Conservation (phyloP, 768 basidiomycete genomes). For the Tephrocybe sp. region DNA sequence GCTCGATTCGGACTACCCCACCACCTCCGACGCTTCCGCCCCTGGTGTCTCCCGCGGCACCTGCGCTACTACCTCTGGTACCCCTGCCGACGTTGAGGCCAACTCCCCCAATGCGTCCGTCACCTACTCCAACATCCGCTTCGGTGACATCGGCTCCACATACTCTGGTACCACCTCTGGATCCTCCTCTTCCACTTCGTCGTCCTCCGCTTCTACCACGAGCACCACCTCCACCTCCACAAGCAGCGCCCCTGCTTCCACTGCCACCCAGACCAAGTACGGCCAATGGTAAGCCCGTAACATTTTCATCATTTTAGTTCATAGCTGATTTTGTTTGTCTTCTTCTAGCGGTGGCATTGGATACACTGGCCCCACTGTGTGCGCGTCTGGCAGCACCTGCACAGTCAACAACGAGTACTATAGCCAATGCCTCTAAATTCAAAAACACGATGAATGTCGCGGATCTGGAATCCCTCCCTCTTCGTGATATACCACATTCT, state of each 20-base stretch:
- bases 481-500: too few species aligned
- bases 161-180: conserved; percentile 7
- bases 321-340: background rate
- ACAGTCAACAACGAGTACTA: conserved; percentile 26
- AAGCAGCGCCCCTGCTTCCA: conserved; percentile 10
- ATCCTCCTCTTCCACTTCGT: background rate
- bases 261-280: conserved; percentile 29
- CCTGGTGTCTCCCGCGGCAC: too few species aligned
- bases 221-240: conserved; percentile 7
- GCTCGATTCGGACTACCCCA: too few species aligned
- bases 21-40: too few species aligned
- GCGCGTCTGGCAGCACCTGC: conserved; percentile 28
- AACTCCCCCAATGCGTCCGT: conserved; percentile 39
- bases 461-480: too few species aligned
- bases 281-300: conserved; percentile 31
- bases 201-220: conserved; percentile 16
- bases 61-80: too few species aligned
- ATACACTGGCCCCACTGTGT: conserved; percentile 29
- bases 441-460: too few species aligned
- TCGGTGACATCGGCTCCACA: conserved; percentile 40
- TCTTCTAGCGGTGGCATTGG: conserved; percentile 25
- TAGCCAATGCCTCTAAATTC: conserved; percentile 30
- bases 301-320: background rate
- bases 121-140: conserved; percentile 55
- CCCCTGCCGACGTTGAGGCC: conserved; percentile 45